Evolutionary conservation across 495 filamentous ascomycete genomes (phyloP).

Genomic region (Thermochaetoides thermophila): DNA sequence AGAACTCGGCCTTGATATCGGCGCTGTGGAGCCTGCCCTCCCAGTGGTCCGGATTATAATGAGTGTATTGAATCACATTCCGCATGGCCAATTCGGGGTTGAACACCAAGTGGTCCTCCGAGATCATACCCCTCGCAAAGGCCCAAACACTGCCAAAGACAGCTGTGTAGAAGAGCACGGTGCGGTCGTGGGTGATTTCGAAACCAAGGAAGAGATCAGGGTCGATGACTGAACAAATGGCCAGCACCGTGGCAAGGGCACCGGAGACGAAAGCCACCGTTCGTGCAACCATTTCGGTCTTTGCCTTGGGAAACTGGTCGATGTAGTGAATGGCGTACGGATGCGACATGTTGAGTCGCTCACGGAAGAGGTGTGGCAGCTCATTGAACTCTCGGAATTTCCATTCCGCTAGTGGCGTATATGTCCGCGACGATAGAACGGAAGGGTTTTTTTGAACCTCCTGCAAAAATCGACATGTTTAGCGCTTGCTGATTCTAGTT

Average conservation of each 20-base stretch:
- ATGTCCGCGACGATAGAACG: conserved; percentile 60
- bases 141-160: conserved; percentile 63
- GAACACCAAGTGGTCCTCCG: conserved; percentile 78
- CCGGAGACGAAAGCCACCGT: conserved; percentile 81
- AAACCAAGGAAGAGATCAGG: conserved; percentile 83
- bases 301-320: conserved; percentile 92
- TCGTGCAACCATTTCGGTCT: conserved; percentile 64
- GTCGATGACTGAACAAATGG: conserved; percentile 65
- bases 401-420: conserved; percentile 90
- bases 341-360: conserved; percentile 84
- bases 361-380: conserved; percentile 77
- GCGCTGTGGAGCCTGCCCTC: conserved; percentile 76
- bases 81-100: conserved; percentile 80
- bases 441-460: conserved; percentile 91
- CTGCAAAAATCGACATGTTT: conserved; percentile 24
- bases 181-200: conserved; percentile 74
- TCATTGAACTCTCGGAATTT: conserved; percentile 99
- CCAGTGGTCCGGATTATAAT: conserved; percentile 81
- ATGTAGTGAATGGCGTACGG: conserved; percentile 85
- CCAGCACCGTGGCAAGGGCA: conserved; percentile 69
- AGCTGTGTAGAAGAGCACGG: conserved; percentile 66
- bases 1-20: conserved; percentile 72
- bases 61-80: conserved; percentile 81
- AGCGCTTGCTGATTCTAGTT: neutral
- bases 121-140: conserved; percentile 59